These are phyloP conservation scores for Trichophyton mentagrophytes DNA, from an alignment of 2,329 filamentous ascomycete species.

Conservation along the genomic window DNA sequence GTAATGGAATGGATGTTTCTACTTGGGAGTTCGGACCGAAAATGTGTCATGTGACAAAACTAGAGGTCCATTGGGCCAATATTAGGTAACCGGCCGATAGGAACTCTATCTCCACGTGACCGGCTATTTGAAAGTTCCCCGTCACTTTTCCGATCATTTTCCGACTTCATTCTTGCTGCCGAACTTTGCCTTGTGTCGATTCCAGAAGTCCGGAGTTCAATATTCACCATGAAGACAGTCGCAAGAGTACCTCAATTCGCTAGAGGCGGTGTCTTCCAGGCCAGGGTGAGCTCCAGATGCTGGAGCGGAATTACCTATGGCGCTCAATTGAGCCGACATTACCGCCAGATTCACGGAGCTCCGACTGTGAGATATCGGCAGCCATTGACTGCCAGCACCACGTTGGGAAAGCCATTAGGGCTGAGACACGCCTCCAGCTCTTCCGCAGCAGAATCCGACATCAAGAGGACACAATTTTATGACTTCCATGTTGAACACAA, in stretches of 20 bases:
- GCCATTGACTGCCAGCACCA: conserved; percentile 8
- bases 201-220: not conserved
- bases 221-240: not conserved
- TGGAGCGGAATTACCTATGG: not conserved
- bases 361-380: conserved; percentile 20
- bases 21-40: not conserved
- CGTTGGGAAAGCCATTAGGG: conserved; percentile 10
- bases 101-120: not conserved
- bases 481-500: conserved; percentile 65
- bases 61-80: not conserved
- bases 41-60: not conserved
- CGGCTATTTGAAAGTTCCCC: not conserved
- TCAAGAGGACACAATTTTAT: conserved; percentile 55
- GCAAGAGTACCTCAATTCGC: not conserved
- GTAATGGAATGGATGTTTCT: not conserved
- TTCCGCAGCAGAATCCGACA: conserved; percentile 11
- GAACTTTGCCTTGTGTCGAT: not conserved
- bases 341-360: conserved; percentile 1
- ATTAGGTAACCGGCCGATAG: conserved; percentile 1
- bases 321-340: not conserved
- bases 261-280: not conserved
- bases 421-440: conserved; percentile 25
- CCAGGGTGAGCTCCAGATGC: not conserved
- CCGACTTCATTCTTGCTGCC: not conserved
- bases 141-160: not conserved